A percentile compares a stretch with the other conserved stretches of the same genome.
Conservation (phyloP, 148 eudicot species). For the Talinum fruticosum region DNA sequence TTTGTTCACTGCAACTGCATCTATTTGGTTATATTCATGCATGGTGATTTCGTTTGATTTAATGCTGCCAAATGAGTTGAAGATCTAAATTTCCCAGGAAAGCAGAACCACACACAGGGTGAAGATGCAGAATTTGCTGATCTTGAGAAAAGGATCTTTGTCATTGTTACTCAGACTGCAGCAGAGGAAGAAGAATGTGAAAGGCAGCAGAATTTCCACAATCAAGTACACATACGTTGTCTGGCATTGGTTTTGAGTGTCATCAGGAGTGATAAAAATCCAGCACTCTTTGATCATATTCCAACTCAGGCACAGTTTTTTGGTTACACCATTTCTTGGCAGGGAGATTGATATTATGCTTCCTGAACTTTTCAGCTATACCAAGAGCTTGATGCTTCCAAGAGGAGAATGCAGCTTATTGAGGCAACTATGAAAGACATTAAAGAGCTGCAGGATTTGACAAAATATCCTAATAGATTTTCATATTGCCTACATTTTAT, state of each 20-base stretch:
- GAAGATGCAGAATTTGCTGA: slow-evolving; percentile 36
- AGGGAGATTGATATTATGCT: slow-evolving; percentile 6
- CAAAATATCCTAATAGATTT: slow-evolving; percentile 57
- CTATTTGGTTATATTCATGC: neutral
- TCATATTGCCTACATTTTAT: neutral
- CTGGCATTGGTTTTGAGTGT: neutral
- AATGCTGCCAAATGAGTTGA: slow-evolving; percentile 12
- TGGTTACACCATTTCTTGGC: slow-evolving; percentile 5
- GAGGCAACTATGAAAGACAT: slow-evolving; percentile 50
- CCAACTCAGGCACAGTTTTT: neutral
- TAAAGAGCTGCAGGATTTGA: slow-evolving; percentile 55
- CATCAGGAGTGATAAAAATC: neutral
- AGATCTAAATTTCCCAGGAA: slow-evolving; percentile 17
- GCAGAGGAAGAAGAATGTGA: slow-evolving; percentile 45
- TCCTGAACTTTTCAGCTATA: slow-evolving; percentile 56
- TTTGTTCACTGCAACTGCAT: neutral
- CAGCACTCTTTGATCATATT: neutral
- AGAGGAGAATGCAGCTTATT: slow-evolving; percentile 53
- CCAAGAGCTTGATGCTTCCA: slow-evolving; percentile 43
- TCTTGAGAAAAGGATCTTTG: slow-evolving; percentile 42
- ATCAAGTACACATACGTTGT: slow-evolving; percentile 38
- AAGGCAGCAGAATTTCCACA: slow-evolving; percentile 38
- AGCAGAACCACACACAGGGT: slow-evolving; percentile 12
- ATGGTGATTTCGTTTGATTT: slow-evolving; percentile 6
- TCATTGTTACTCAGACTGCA: slow-evolving; percentile 43